Conservation (phyloP, 306 rosid genomes). For the Trichosanthes cucumerina region DNA sequence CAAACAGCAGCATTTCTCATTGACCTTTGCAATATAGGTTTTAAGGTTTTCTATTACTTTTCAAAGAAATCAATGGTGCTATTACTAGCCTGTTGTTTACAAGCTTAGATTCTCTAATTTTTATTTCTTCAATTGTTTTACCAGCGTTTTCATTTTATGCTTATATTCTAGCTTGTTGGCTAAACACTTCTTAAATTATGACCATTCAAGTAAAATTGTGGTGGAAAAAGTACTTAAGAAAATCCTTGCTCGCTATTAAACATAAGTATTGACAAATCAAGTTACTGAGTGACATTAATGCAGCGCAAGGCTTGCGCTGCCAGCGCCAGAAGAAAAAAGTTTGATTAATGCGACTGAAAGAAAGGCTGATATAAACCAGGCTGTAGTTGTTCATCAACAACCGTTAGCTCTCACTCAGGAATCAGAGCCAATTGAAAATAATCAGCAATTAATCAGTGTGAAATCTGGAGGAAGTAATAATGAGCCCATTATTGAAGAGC, state of each 20-base stretch:
- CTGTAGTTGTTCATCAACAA: background rate
- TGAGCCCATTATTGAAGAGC: constrained; percentile 13
- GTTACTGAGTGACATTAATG: background rate
- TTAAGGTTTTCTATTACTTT: background rate
- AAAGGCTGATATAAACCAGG: background rate
- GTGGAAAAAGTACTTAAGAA: background rate
- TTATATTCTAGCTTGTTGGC: background rate
- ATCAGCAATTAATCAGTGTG: background rate
- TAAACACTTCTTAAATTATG: background rate
- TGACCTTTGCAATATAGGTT: background rate
- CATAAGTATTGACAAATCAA: background rate
- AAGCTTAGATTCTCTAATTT: background rate
- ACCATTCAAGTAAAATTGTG: background rate
- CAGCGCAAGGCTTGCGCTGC: constrained; percentile 15
- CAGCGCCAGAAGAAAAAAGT: constrained; percentile 11
- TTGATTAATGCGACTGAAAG: background rate
- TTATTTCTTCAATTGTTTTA: background rate
- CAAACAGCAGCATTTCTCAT: background rate
- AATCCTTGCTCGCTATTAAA: background rate
- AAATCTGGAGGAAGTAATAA: background rate
- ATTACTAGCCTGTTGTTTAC: background rate
- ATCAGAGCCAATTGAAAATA: background rate
- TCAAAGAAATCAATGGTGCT: background rate
- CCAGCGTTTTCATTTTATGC: background rate
- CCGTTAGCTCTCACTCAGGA: background rate